Base-by-base conservation (phyloP, 179 eudicot species). In the Patellifolia procumbens region DNA sequence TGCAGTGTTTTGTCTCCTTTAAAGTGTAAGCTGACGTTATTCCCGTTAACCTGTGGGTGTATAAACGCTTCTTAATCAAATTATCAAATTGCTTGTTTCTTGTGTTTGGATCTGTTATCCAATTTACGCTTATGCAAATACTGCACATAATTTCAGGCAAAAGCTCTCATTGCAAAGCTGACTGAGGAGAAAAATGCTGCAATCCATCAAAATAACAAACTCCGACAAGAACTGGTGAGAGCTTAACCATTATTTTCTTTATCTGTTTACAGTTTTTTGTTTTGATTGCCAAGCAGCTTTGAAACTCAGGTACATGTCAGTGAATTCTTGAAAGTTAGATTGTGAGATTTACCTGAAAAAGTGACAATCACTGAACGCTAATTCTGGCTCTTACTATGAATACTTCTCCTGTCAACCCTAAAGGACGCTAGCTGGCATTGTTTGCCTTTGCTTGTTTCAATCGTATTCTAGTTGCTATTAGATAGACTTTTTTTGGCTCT, bases 151-250 rank as follows among this genome's bases (percentile, higher is more conserved):
- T 81, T 73, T 48, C 86, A 87, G 96, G 86, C 79, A 77, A 87
- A 81, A 58, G 76, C 91, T 70, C 86, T 91, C 26, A 78, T 88
- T 76, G 79, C 88, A 5, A 91, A 86, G 76, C 84, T 89, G 90
- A 84, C 88, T 4, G 90, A 81, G 76, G 96, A 91, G 80, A 91
- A 89, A 78, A 80, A 83, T 84, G 72, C 77, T 35, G 93, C 93
- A 15, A 53, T 84, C 72, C 90, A 87, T 62, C 89, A 79, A 83
- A 81, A 83, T 58, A 84, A 79, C 80, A 88, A 81, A 76, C 90
- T 91, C 73, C 85, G 87, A 34, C 91, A 88, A 74, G 91, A 91
- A 77, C 74, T 91, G 92, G 96, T 91, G 60, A 80, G 85, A 65
- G 55, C 55, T 74, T 65, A 58, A 48, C 67, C 43, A 55, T 49